Evolutionary conservation across 1,284 basidiomycete species (phyloP).

Genomic region (Mycena sp.): DNA sequence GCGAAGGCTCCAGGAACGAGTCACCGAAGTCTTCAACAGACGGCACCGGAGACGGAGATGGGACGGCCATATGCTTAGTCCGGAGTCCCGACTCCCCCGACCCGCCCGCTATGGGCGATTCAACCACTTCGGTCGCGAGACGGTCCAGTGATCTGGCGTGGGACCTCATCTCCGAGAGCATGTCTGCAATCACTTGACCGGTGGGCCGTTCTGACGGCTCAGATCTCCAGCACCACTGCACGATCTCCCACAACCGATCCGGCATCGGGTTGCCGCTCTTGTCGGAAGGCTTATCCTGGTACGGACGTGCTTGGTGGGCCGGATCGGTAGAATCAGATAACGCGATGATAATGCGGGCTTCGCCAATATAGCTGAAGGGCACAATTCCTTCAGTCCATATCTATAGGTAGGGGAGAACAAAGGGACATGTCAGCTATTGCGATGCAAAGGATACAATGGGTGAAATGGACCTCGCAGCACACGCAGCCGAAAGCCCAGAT

Average conservation of each 20-base stretch:
- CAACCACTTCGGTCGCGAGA: too few relatives aligned
- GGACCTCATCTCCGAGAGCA: not conserved
- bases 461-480: not conserved
- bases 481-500: constrained; percentile 1
- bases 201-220: not conserved
- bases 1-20: too few relatives aligned
- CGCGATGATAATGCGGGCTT: not conserved
- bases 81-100: not conserved
- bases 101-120: not conserved
- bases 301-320: not conserved
- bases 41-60: not conserved
- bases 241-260: constrained; percentile 1
- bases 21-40: not conserved
- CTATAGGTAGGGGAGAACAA: not conserved
- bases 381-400: not conserved
- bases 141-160: not conserved
- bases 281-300: not conserved
- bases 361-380: not conserved
- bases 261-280: not conserved
- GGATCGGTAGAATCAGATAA: not conserved
- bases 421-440: not conserved
- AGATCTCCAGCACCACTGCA: not conserved
- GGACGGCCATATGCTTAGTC: too few relatives aligned
- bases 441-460: too few relatives aligned
- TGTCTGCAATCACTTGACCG: not conserved